These are phyloP conservation scores for Boechera divaricarpa DNA, from an alignment of 345 rosid species.

Conservation along the genomic window DNA sequence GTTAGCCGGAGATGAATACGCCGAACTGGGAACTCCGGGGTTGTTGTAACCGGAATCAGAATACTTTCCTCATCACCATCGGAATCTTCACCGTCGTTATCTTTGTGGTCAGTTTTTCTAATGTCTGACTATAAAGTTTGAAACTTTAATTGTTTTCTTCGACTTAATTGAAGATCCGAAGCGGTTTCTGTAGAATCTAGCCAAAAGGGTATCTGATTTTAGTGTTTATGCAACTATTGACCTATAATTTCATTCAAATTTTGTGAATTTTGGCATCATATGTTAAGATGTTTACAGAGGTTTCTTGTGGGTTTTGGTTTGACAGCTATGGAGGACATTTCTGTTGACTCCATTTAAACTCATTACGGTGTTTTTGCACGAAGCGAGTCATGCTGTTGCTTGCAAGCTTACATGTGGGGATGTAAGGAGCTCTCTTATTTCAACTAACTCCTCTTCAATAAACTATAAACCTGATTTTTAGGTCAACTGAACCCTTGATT, in stretches of 20 bases:
- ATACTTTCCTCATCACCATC: constrained; percentile 60
- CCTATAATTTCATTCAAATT: constrained; percentile 23
- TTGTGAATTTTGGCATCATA: constrained; percentile 2
- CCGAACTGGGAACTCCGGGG: constrained; percentile 86
- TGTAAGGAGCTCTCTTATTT: constrained; percentile 58
- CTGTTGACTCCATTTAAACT: constrained; percentile 92
- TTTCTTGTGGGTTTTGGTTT: constrained; percentile 21
- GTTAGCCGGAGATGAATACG: constrained; percentile 44
- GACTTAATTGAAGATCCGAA: constrained; percentile 28
- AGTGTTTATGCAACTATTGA: constrained; percentile 15
- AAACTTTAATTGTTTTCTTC: constrained; percentile 18
- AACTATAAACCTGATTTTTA: not conserved
- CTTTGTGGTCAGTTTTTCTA: constrained; percentile 61
- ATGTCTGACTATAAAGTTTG: constrained; percentile 10
- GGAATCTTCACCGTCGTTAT: constrained; percentile 89
- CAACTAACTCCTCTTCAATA: constrained; percentile 14
- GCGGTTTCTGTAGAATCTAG: constrained; percentile 10
- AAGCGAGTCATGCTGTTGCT: constrained; percentile 97
- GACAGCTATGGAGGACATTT: constrained; percentile 92
- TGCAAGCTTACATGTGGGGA: constrained; percentile 97
- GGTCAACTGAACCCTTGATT: constrained; percentile 1
- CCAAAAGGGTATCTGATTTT: constrained; percentile 25
- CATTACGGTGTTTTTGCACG: constrained; percentile 92
- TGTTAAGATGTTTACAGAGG: not conserved
- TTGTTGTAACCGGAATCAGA: constrained; percentile 83